phyloP scores from a whole-genome alignment of 495 filamentous ascomycete genomes.

The Talaromyces wortmannii region DNA sequence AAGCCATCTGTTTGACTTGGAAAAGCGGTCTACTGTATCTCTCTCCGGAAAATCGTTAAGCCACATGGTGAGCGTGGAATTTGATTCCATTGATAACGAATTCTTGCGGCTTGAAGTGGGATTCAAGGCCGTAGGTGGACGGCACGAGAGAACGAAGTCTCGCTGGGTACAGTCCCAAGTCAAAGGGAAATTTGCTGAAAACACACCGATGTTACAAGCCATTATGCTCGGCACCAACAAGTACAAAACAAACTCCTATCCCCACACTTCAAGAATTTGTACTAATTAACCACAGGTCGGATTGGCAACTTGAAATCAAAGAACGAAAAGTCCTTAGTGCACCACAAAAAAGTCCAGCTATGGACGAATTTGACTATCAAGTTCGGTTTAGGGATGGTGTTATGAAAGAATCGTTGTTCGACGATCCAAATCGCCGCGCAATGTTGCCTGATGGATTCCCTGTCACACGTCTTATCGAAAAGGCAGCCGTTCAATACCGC shows the following conservation, averaged over 20 bases:
- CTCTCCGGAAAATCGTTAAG: constrained; percentile 14
- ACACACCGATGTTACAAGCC: constrained; percentile 21
- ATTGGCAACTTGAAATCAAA: constrained; percentile 35
- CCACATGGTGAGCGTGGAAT: constrained; percentile 36
- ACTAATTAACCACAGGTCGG: constrained; percentile 13
- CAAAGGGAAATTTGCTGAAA: constrained; percentile 9
- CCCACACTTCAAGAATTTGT: background rate
- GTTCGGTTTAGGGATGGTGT: constrained; percentile 14
- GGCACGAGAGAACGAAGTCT: constrained; percentile 22
- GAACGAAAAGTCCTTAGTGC: constrained; percentile 21
- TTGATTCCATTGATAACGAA: constrained; percentile 17
- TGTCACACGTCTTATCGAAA: constrained; percentile 34
- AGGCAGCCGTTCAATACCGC: constrained; percentile 40
- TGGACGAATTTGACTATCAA: constrained; percentile 18
- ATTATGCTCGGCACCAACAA: constrained; percentile 26
- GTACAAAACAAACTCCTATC: constrained; percentile 9
- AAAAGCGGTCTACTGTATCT: background rate
- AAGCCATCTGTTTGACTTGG: constrained; percentile 34
- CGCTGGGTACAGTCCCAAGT: constrained; percentile 25
- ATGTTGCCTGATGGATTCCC: constrained; percentile 13
- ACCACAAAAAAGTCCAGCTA: constrained; percentile 12
- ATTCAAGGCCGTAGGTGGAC: constrained; percentile 15
- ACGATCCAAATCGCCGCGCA: constrained; percentile 16
- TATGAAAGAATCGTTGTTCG: constrained; percentile 12
- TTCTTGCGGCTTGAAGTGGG: constrained; percentile 31